Conservation (phyloP, 805 yeast species). For the Lipomyces orientalis region DNA sequence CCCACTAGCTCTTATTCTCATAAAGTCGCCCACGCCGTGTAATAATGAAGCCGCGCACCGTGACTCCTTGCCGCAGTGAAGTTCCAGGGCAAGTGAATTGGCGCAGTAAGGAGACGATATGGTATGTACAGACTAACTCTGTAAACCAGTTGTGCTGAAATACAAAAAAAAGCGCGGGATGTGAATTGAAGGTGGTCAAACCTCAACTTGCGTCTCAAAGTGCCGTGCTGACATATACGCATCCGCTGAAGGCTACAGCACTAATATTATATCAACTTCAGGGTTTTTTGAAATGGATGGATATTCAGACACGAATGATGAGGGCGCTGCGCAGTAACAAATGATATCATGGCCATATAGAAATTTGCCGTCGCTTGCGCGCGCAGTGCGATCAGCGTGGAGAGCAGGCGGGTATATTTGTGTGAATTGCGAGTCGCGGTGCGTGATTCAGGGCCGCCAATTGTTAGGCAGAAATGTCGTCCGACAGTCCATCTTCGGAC, state of each 20-base stretch:
- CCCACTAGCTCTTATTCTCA: background rate
- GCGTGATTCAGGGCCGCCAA: background rate
- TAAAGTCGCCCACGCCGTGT: background rate
- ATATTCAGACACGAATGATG: background rate
- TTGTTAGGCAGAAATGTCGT: background rate
- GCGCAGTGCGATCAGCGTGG: background rate
- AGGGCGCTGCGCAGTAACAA: background rate
- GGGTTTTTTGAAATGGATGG: background rate
- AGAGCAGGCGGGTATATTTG: background rate
- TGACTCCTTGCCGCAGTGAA: background rate
- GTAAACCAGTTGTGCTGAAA: background rate
- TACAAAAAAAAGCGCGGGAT: background rate
- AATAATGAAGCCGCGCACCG: background rate
- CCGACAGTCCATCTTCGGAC: background rate
- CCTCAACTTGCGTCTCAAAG: background rate
- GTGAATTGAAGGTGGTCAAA: background rate
- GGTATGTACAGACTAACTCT: background rate
- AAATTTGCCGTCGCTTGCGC: background rate
- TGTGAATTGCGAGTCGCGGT: background rate
- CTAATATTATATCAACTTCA: background rate
- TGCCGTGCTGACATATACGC: background rate
- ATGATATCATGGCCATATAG: background rate
- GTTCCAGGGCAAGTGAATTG: background rate
- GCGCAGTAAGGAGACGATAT: background rate
- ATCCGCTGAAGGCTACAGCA: background rate